phyloP scores from a whole-genome alignment of 805 yeast species.

The Henningerozyma blattae region DNA sequence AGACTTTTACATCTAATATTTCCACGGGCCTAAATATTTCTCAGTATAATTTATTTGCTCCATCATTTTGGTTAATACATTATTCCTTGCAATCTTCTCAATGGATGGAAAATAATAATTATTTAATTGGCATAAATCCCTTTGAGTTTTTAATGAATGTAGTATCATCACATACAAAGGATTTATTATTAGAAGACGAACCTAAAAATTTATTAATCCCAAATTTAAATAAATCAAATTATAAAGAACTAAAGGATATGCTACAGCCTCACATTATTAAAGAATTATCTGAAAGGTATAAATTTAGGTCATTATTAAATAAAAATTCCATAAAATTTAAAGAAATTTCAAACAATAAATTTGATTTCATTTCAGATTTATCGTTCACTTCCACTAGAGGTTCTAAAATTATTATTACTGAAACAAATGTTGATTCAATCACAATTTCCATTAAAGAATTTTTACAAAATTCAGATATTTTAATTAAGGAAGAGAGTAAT shows the following conservation, averaged over 20 bases:
- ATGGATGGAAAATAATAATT: constrained; percentile 37
- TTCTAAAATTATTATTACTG: constrained; percentile 35
- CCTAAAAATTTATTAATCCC: too few relatives aligned
- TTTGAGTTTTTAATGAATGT: constrained; percentile 37
- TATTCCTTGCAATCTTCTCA: constrained; percentile 36
- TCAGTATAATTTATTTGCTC: constrained; percentile 47
- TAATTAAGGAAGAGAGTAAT: constrained; percentile 1
- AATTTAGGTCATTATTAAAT: constrained; percentile 17
- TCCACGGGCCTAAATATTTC: constrained; percentile 45
- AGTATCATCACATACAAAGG: constrained; percentile 29
- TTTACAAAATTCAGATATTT: constrained; percentile 13
- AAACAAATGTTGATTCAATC: constrained; percentile 21
- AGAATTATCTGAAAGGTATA: constrained; percentile 34
- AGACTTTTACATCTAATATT: constrained; percentile 36
- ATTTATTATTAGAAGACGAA: too few relatives aligned
- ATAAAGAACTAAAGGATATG: constrained; percentile 25
- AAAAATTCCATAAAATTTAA: constrained; percentile 20
- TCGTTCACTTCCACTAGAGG: constrained; percentile 41
- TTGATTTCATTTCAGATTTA: constrained; percentile 42
- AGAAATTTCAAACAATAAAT: constrained; percentile 22
- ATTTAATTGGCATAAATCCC: constrained; percentile 42
- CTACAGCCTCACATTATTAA: constrained; percentile 11
- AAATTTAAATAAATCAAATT: too few relatives aligned
- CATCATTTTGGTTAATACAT: constrained; percentile 41
- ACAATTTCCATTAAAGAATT: constrained; percentile 24